Evolutionary conservation across 2,329 filamentous ascomycete genomes (phyloP), one percentile per base, ranked within the genome.

Genomic region (Penicillium griseofulvum): DNA sequence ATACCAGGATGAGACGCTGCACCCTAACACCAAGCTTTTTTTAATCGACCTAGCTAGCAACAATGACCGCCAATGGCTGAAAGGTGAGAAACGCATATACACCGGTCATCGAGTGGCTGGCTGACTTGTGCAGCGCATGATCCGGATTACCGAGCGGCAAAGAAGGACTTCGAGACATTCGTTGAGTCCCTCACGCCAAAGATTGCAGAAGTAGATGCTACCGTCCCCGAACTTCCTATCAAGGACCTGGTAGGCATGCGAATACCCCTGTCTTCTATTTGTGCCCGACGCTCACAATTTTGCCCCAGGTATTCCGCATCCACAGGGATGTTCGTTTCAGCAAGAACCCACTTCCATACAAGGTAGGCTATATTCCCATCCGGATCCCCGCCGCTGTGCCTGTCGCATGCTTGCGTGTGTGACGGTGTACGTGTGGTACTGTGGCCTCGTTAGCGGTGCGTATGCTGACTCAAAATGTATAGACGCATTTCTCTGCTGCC

Each of bases 321-420:
- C 91, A 96, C 73, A 82, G 91, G 64, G 91, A 96, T 65, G 82
- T 94, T 41, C 85, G 91, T 52, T 96, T 96, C 75, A 89, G 83
- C 66, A 88, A 90, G 63, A 87, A 96, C 67, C 88, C 84, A 19
- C 94, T 90, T 2, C 91, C 92, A 0, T 96, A 96, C 78, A 96
- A 95, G 81, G 89, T 89, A 75, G 65, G 78, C 53, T 52, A 48
- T 33, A 31, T 39, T 42, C 46, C 44, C 37, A 22, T 29, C n/a
- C 36, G n/a, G 12, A n/a, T 28, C 42, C 41, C 14, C 24, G 28
- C 24, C 38, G 29, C 31, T 42, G 5, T 17, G 17, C 17, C 37
- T 24, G 28, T 42, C 37, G 37, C 28, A 43, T 17, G 5, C 10
- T 11, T 29, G 4, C n/a, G 17, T 26, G 36, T 45, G 53, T 59